Conservation (phyloP, 1,284 basidiomycete species). For the Rugosomyces carneus region DNA sequence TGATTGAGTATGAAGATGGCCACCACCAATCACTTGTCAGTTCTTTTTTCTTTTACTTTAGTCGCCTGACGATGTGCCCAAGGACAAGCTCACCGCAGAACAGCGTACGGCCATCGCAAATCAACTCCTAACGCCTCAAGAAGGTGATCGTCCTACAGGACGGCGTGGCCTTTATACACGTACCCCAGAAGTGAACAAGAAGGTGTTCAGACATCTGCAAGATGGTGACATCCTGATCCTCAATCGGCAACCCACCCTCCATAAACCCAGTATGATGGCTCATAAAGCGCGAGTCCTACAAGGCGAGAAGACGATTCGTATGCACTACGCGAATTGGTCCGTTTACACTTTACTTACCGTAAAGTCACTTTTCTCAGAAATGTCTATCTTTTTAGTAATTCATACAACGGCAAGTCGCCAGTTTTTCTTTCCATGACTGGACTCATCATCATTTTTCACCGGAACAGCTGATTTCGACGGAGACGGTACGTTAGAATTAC, state of each 20-base stretch:
- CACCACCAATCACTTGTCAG: conserved; percentile 74
- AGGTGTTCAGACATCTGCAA: conserved; percentile 92
- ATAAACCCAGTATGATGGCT: conserved; percentile 99
- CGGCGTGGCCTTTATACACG: conserved; percentile 61
- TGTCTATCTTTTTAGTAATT: conserved; percentile 60
- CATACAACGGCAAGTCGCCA: conserved; percentile 77
- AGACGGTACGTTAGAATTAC: conserved; percentile 59
- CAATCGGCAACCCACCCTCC: conserved; percentile 97
- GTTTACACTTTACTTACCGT: conserved; percentile 22
- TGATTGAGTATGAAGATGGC: conserved; percentile 96
- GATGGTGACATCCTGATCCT: conserved; percentile 96
- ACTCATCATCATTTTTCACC: conserved; percentile 3
- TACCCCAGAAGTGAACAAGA: conserved; percentile 85
- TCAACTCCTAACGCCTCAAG: conserved; percentile 90
- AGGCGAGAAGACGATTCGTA: conserved; percentile 98
- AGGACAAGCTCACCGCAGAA: conserved; percentile 84
- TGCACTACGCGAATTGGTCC: conserved; percentile 99
- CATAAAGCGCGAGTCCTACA: conserved; percentile 90
- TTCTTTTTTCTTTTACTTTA: conserved; percentile 6
- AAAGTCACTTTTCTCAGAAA: not conserved
- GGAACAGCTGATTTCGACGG: conserved; percentile 94
- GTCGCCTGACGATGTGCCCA: conserved; percentile 4
- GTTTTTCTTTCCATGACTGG: conserved; percentile 7
- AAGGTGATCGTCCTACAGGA: conserved; percentile 48
- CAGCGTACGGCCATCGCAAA: conserved; percentile 97